Percentiles rank a stretch among this genome's conserved stretches.
Conservation (phyloP, 164 flowering plant species). For the Vitis riparia region DNA sequence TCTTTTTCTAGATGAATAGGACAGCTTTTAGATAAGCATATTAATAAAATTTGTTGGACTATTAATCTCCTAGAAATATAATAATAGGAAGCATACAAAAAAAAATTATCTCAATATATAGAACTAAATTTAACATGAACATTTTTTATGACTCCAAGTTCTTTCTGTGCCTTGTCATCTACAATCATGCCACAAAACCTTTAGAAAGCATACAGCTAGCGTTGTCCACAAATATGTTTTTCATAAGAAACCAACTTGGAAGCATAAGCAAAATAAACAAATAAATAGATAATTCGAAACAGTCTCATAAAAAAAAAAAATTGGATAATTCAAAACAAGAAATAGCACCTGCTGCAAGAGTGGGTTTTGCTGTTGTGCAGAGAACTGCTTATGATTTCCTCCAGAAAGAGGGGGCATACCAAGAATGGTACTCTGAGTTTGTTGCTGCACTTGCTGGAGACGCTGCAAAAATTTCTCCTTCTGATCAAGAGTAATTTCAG, state of each 20-base stretch:
- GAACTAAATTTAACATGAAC: no score
- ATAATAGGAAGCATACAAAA: neutral
- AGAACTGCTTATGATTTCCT: constrained; percentile 68
- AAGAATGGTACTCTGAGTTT: constrained; percentile 62
- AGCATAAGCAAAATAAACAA: no score
- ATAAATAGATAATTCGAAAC: no score
- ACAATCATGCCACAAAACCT: no score
- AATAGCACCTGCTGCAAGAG: constrained; percentile 76
- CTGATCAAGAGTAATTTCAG: constrained; percentile 95
- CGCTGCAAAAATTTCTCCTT: constrained; percentile 87
- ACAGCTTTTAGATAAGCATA: neutral
- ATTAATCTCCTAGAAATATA: no score
- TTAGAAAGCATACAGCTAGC: no score
- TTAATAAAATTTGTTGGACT: neutral
- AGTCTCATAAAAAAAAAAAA: neutral
- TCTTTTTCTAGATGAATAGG: no score
- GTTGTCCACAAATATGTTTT: no score
- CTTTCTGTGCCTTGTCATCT: no score
- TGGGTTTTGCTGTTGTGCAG: constrained; percentile 74
- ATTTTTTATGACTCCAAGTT: no score
- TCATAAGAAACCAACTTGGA: no score
- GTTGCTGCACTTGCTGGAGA: constrained; percentile 85
- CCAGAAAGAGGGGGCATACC: constrained; percentile 65
- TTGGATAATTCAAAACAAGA: neutral
- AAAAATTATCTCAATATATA: no score